Percentiles rank a stretch among this genome's conserved stretches.
These are phyloP conservation scores for Blastocystis sp. DNA, from an alignment of 352 stramenopile genomes.

Conservation along the genomic window DNA sequence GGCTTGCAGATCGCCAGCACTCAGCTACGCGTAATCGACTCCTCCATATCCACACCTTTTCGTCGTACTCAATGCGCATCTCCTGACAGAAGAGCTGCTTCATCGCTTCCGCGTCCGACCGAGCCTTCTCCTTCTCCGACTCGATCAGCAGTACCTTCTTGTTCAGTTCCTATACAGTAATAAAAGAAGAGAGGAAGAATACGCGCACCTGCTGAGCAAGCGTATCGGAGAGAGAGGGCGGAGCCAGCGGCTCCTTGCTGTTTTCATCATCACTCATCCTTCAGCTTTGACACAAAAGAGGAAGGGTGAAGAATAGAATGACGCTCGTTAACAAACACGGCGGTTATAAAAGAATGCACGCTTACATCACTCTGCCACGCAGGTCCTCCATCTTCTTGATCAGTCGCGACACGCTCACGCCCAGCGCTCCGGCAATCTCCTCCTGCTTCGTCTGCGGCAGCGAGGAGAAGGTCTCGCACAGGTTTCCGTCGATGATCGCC, in stretches of 20 bases:
- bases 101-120: conserved; percentile 9
- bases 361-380: conserved; percentile 89
- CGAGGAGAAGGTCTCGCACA: conserved; percentile 90
- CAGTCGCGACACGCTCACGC: conserved; percentile 90
- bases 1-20: conserved; percentile 37
- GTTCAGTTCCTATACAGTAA: conserved; percentile 30
- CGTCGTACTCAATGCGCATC: conserved; percentile 19
- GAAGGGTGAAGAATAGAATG: background rate
- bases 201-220: conserved; percentile 39
- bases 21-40: conserved; percentile 1
- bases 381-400: conserved; percentile 98
- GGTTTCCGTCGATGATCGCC: conserved; percentile 93
- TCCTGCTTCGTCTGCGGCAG: conserved; percentile 89
- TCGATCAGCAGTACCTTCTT: conserved; percentile 25
- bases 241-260: background rate
- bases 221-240: conserved; percentile 4
- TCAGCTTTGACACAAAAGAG: background rate
- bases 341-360: background rate
- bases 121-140: conserved; percentile 34
- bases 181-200: background rate
- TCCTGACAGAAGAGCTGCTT: conserved; percentile 22
- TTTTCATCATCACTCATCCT: background rate
- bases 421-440: conserved; percentile 89
- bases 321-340: background rate
- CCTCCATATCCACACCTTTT: background rate